Evolutionary conservation across 2,329 filamentous ascomycete species (phyloP), one percentile per base, ranked within the genome.

Genomic region (Verticillium albo-atrum): DNA sequence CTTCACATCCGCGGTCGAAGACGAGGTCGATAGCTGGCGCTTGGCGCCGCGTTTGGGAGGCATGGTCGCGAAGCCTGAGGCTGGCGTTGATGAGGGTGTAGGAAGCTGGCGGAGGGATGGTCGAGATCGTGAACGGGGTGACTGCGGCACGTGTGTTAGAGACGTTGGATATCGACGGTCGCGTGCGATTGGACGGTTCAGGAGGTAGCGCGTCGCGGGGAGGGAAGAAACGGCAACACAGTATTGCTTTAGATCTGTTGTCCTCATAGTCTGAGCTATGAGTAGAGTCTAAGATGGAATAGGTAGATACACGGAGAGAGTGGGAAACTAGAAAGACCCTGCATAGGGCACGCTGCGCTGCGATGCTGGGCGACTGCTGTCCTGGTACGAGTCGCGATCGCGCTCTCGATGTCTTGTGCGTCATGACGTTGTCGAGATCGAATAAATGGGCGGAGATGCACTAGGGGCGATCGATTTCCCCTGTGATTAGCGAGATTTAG

Each of bases 21-120:
- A 57, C 12, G 65, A 50, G n/a, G 60, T 47, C 9, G 42, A 50
- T 9, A 50, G 42, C 3, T 67, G 68, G 54, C 71, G 65, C 64
- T 73, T 74, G 25, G 61, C 58, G 5, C 58, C 58, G 51, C 60
- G 61, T 58, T 67, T 69, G 4, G 62, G 55, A n/a, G 69, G 63
- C 72, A 74, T 74, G 17, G 55, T 51, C 20, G 50, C 30, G 42
- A 12, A 50, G 42, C 14, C 7, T 12, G 10, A 7, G 25, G n/a
- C 14, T 32, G 3, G 9, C 20, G 20, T 9, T 34, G 30, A 27
- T 2, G 3, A 47, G 15, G 25, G 32, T 15, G 2, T n/a, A n/a
- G n/a, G 37, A 35, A 42, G 17, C 30, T 2, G 15, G 12, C 7
- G 52, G 52, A 6, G n/a, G 12, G 3, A 28, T 26, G 20, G 6